Base-by-base conservation (phyloP, 169 alveolate genomes). In the Babesia bigemina region DNA sequence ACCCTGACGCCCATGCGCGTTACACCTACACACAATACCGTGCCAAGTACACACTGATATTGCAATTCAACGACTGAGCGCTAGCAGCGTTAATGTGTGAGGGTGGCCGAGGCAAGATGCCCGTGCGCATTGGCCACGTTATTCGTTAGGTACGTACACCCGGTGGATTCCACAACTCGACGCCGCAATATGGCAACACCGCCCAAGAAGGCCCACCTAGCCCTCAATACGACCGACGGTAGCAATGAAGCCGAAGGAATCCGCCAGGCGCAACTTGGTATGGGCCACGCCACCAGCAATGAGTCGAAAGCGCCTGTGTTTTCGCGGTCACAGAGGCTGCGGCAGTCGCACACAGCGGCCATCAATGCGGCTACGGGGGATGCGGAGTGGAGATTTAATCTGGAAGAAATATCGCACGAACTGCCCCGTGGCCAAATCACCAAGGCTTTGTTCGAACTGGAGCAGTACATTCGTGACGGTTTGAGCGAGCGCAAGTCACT, bases 361-460 rank as follows among this genome's bases (percentile, higher is more conserved):
- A 19, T 67, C 0, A 8, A 19, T 0, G 65, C 36, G 28, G 76
- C 39, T n/a, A 4, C 66, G 22, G 19, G 17, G 22, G 21, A 49
- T 17, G 28, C 47, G 16, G 67, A 49, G 0, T 67, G 76, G 76
- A 26, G 42, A 11, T 67, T 67, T 22, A 22, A 67, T 45, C 29
- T 67, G 17, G 13, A 19, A 29, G 76, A 67, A 0, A 55, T 67
- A 55, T 67, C 76, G 39, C 65, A 50, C 48, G 57, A 50, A 21
- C 45, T 67, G 44, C 59, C 76, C 44, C 0, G 81, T 0, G 81
- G 81, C 8, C 62, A 71, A 19, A 71, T 71, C 33, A 26, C 72
- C 14, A 61, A 60, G 63, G 44, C 81, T 1, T 58, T 71, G n/a
- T 58, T 28, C 52, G 81, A 71, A 42, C 61, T 71, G 61, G 81